These are phyloP conservation scores for Eucalyptus marginata DNA, from an alignment of 345 rosid genomes.

Conservation along the genomic window DNA sequence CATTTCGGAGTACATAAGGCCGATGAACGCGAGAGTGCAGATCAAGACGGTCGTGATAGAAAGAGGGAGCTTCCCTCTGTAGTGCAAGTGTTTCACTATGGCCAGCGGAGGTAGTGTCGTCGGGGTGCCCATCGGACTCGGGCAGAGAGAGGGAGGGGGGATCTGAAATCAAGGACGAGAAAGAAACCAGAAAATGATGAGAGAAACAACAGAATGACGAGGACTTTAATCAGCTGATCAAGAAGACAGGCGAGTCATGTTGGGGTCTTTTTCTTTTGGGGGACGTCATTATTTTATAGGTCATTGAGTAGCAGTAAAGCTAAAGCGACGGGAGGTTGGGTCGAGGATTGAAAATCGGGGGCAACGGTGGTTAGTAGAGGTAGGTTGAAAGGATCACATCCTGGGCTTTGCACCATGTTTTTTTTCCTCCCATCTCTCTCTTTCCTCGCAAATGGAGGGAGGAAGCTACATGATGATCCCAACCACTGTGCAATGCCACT, in stretches of 20 bases:
- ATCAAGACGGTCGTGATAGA: slow-evolving; percentile 26
- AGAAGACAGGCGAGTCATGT: neutral
- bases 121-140: neutral
- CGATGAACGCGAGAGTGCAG: slow-evolving; percentile 41
- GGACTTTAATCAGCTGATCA: neutral
- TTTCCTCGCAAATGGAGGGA: neutral
- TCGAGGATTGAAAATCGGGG: neutral
- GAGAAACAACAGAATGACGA: slow-evolving; percentile 12
- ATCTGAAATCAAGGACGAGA: slow-evolving; percentile 22
- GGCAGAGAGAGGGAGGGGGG: neutral
- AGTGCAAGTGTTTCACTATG: slow-evolving; percentile 8
- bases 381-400: slow-evolving; percentile 35
- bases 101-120: neutral
- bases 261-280: neutral
- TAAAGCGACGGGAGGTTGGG: slow-evolving; percentile 27
- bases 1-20: slow-evolving; percentile 56
- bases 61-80: slow-evolving; percentile 51
- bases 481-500: neutral
- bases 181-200: neutral
- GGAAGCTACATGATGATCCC: neutral
- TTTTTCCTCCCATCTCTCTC: neutral
- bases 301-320: slow-evolving; percentile 71
- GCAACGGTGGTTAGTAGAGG: neutral
- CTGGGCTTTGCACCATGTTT: neutral
- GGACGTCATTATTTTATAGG: neutral